Evolutionary conservation across 169 alveolate genomes (phyloP), one percentile per base, ranked within the genome.

Genomic region (Neospora caninum): DNA sequence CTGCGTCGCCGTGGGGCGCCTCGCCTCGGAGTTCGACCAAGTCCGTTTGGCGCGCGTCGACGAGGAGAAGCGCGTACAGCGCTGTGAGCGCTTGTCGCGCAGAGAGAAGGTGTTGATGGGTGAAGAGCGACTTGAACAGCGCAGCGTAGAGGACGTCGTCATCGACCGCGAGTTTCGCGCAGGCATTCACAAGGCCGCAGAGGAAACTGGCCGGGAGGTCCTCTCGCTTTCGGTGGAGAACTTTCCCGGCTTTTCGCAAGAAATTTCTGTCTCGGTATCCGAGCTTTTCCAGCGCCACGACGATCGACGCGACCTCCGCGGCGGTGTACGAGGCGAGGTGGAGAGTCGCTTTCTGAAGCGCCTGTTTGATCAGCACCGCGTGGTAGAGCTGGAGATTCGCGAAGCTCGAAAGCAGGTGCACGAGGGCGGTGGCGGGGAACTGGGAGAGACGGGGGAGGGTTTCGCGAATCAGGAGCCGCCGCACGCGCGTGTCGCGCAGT

Each of bases 61-160:
- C 39, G 10, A 82, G 89, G 67, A 82, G 43, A 67, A 82, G 67
- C 89, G 89, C 89, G 64, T 82, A 42, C 69, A 82, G 89, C 64
- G 89, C 89, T 4, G 69, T 18, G 41, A 42, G 34, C 36, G 89
- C 89, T 29, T 82, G 25, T 29, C n/a, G 38, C 64, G n/a, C 54
- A 13, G 69, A 29, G 42, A 82, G 89, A 20, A 29, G 38, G 25
- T 82, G 89, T 67, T 38, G 89, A 0, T 41, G 27, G 1, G 58
- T 16, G 41, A 41, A 42, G 43, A 82, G 16, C 20, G 2, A 64
- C 16, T 42, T 43, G 89, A 82, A 82, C 18, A 82, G 89, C 34
- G 18, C 69, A 13, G 9, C 69, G 64, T 82, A 82, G 43, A 82
- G 41, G 54, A 29, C 7, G 69, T 13, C 69, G 67, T 82, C 69